Percentiles rank a stretch among this genome's conserved stretches.
These are phyloP conservation scores for Fusarium longipes DNA, from an alignment of 2,329 filamentous ascomycete species.

Conservation along the genomic window DNA sequence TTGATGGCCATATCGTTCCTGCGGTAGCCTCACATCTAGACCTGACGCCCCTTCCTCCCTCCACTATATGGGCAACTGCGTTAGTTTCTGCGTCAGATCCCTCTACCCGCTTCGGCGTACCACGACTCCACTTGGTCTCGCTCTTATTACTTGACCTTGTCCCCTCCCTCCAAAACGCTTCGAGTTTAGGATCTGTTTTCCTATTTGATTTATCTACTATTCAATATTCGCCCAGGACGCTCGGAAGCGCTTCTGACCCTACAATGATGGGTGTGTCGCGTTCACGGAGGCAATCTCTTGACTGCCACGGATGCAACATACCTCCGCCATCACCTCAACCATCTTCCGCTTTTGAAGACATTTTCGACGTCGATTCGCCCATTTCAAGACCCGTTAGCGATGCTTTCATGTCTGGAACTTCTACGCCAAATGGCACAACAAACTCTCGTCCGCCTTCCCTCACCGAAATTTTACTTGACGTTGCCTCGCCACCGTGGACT, in stretches of 20 bases:
- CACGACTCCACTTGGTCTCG: constrained; percentile 27
- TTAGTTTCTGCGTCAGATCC: constrained; percentile 36
- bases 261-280: constrained; percentile 60
- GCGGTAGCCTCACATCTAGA: constrained; percentile 43
- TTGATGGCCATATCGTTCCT: constrained; percentile 28
- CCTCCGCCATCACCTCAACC: constrained; percentile 58
- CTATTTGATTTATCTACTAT: constrained; percentile 18
- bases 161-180: constrained; percentile 30
- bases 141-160: constrained; percentile 41
- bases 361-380: constrained; percentile 56
- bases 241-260: constrained; percentile 29
- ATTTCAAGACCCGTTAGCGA: constrained; percentile 63
- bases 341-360: constrained; percentile 59
- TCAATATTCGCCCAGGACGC: constrained; percentile 36
- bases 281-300: constrained; percentile 58
- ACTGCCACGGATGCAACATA: constrained; percentile 56
- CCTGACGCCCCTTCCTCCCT: constrained; percentile 39
- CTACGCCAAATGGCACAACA: constrained; percentile 50
- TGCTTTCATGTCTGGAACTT: constrained; percentile 58
- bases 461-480: constrained; percentile 87
- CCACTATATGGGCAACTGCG: constrained; percentile 39
- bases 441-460: constrained; percentile 71
- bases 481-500: constrained; percentile 88
- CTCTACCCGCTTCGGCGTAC: constrained; percentile 34
- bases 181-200: constrained; percentile 20